phyloP scores from a whole-genome alignment of 1,139 yeast species.

The Kodamaea suecica region DNA sequence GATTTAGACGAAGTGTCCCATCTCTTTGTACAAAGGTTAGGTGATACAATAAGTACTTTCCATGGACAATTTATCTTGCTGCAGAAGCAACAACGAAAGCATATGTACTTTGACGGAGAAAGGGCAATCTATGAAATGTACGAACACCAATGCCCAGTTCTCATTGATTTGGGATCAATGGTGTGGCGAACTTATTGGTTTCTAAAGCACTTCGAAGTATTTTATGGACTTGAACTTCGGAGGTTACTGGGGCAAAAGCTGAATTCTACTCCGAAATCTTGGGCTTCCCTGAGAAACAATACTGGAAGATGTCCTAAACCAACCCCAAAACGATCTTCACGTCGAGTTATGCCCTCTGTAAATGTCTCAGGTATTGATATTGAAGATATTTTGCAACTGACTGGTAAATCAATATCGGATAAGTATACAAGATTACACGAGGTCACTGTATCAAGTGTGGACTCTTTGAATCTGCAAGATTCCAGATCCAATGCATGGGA shows the following conservation, averaged over 20 bases:
- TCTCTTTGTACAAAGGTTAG: constrained; percentile 1
- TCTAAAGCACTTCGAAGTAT: not conserved
- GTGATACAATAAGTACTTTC: not conserved
- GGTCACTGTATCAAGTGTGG: no score
- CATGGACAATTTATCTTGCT: not conserved
- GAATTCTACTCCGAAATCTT: not conserved
- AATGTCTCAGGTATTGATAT: no score
- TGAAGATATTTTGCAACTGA: not conserved
- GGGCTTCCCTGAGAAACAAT: not conserved
- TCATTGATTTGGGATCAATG: not conserved
- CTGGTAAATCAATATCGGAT: not conserved
- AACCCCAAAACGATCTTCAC: not conserved
- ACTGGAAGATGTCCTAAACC: constrained; percentile 1
- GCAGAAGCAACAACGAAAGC: not conserved
- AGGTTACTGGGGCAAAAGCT: not conserved
- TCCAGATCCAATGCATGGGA: no score
- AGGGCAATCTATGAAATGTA: not conserved
- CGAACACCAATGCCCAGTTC: constrained; percentile 1
- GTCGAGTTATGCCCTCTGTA: no score
- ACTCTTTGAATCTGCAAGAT: no score
- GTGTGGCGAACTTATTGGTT: constrained; percentile 1
- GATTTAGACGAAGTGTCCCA: constrained; percentile 4
- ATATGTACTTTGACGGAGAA: constrained; percentile 1
- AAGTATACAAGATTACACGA: not conserved
- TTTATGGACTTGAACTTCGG: not conserved